Evolutionary conservation across 208 protist genomes (phyloP).

Genomic region (Wallacemonas sp.): DNA sequence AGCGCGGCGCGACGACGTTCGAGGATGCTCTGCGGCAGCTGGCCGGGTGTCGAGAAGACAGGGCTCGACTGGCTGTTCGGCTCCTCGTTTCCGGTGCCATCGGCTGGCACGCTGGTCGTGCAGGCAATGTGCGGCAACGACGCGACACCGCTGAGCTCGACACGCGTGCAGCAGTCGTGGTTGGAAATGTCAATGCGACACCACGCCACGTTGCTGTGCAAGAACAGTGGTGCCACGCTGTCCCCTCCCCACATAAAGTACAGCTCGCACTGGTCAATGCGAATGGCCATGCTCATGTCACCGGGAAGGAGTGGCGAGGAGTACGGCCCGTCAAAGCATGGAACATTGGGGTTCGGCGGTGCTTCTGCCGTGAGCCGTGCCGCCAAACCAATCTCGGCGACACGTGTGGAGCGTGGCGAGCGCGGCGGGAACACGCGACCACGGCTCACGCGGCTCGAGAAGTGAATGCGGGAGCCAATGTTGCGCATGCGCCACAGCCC

Average conservation of each 20-base stretch:
- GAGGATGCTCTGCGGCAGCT: not conserved
- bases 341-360: not conserved
- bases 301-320: conserved; percentile 47
- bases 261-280: conserved; percentile 32
- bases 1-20: conserved; percentile 1
- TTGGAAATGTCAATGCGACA: conserved; percentile 32
- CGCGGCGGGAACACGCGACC: conserved; percentile 10
- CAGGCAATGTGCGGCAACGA: conserved; percentile 11
- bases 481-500: conserved; percentile 48
- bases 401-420: conserved; percentile 7
- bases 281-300: conserved; percentile 40
- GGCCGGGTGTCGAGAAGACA: not conserved
- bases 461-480: conserved; percentile 55
- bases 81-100: conserved; percentile 8
- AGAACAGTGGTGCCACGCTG: conserved; percentile 40
- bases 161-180: conserved; percentile 43
- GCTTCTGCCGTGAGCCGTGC: conserved; percentile 9
- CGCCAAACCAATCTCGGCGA: not conserved
- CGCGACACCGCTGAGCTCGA: conserved; percentile 32
- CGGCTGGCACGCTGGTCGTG: conserved; percentile 3
- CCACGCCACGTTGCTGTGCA: conserved; percentile 32
- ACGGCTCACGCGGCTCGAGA: conserved; percentile 23
- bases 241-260: conserved; percentile 62
- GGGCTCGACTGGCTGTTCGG: not conserved
- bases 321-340: conserved; percentile 26